These are phyloP conservation scores for Setaria viridis DNA, from an alignment of 202 grass and related monocot genomes.

Conservation along the genomic window DNA sequence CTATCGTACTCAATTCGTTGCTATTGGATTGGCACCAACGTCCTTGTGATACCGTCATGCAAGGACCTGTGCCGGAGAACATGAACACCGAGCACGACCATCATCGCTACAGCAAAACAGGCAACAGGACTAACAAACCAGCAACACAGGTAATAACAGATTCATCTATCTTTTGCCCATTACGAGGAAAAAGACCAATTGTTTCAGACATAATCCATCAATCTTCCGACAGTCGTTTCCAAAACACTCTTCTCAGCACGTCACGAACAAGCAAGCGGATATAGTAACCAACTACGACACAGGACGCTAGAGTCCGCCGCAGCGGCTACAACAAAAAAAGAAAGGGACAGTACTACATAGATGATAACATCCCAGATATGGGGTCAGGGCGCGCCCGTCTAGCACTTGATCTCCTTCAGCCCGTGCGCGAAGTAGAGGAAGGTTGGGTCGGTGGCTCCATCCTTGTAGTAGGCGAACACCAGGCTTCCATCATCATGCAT, in stretches of 20 bases:
- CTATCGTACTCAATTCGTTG: too few relatives aligned
- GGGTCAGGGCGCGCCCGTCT: not conserved
- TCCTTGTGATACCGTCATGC: too few relatives aligned
- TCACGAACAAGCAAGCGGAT: constrained; percentile 16
- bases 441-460: constrained; percentile 63
- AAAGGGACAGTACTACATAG: constrained; percentile 25
- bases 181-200: constrained; percentile 17
- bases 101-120: too few relatives aligned
- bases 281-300: constrained; percentile 23
- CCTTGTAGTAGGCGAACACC: constrained; percentile 88
- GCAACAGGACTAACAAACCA: not conserved
- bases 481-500: constrained; percentile 67
- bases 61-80: too few relatives aligned
- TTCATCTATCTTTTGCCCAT: constrained; percentile 22
- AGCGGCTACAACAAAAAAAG: constrained; percentile 48
- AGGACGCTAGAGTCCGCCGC: constrained; percentile 12
- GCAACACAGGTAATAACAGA: not conserved
- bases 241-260: constrained; percentile 8
- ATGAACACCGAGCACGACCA: too few relatives aligned
- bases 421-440: constrained; percentile 81
- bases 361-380: not conserved
- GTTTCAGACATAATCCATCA: constrained; percentile 4
- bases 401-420: constrained; percentile 88
- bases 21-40: too few relatives aligned
- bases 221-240: constrained; percentile 15